phyloP scores from a whole-genome alignment of 257 asterid species.

The Vinca minor region DNA sequence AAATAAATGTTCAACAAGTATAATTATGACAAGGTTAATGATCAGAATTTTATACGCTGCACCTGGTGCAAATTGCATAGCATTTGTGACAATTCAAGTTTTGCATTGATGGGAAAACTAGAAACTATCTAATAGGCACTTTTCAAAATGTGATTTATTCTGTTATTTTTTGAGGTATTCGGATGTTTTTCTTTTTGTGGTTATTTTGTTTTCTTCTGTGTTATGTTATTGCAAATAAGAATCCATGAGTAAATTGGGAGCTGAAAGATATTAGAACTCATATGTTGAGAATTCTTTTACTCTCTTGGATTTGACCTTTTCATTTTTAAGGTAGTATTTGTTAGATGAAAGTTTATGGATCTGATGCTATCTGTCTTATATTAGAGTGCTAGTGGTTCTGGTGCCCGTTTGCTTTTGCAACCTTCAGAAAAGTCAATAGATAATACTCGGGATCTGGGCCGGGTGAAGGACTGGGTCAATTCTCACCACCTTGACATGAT shows the following conservation, averaged over 20 bases:
- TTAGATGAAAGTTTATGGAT: background rate
- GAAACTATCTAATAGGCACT: no score
- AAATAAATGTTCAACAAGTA: no score
- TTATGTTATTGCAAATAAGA: background rate
- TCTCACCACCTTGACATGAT: slow-evolving; percentile 60
- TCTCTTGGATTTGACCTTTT: background rate
- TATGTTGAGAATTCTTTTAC: background rate
- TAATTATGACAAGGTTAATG: no score
- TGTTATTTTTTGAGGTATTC: no score
- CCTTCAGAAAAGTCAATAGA: slow-evolving; percentile 24
- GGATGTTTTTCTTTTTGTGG: no score
- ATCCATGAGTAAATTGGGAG: background rate
- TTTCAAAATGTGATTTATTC: no score
- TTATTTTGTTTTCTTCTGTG: no score
- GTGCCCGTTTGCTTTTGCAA: background rate
- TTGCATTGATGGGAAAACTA: no score
- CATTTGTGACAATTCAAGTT: no score
- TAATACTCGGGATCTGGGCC: slow-evolving; percentile 68
- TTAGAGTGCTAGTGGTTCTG: background rate
- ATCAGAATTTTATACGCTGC: no score
- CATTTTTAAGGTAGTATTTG: background rate
- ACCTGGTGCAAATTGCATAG: no score
- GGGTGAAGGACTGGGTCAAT: slow-evolving; percentile 75
- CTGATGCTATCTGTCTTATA: background rate
- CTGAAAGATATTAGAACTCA: background rate